phyloP scores from a whole-genome alignment of 768 basidiomycete species.

The Crucibulum laeve region DNA sequence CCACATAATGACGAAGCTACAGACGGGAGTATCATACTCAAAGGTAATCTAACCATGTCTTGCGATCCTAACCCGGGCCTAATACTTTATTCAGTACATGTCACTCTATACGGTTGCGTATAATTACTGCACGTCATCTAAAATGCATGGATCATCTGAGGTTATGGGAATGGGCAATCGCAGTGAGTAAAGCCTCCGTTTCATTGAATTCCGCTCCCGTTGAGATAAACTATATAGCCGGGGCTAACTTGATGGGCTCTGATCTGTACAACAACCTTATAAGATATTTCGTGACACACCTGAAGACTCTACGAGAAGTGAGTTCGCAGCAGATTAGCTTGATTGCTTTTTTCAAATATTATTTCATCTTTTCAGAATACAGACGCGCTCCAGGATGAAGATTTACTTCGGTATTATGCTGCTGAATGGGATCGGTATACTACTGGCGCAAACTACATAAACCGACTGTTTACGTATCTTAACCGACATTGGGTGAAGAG shows the following conservation, averaged over 20 bases:
- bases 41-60: slow-evolving; percentile 33
- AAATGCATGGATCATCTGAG: slow-evolving; percentile 55
- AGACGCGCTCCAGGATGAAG: slow-evolving; percentile 80
- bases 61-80: not conserved
- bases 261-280: slow-evolving; percentile 96
- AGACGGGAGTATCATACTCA: slow-evolving; percentile 84
- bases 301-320: slow-evolving; percentile 58
- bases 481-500: slow-evolving; percentile 99
- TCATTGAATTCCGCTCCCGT: not conserved
- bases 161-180: slow-evolving; percentile 55
- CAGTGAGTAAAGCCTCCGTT: slow-evolving; percentile 50
- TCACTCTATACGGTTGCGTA: slow-evolving; percentile 90
- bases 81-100: slow-evolving; percentile 56
- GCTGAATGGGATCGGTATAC: slow-evolving; percentile 96
- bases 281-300: slow-evolving; percentile 82
- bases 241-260: slow-evolving; percentile 94
- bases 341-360: slow-evolving; percentile 1
- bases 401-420: slow-evolving; percentile 86
- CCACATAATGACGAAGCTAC: slow-evolving; percentile 89
- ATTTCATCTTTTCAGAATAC: slow-evolving; percentile 47
- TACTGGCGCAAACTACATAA: slow-evolving; percentile 94
- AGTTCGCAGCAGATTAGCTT: slow-evolving; percentile 9
- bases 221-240: slow-evolving; percentile 46
- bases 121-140: slow-evolving; percentile 94
- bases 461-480: slow-evolving; percentile 94